Evolutionary conservation across 23 red algal genomes (phyloP).

Genomic region (Agarophyton chilense): DNA sequence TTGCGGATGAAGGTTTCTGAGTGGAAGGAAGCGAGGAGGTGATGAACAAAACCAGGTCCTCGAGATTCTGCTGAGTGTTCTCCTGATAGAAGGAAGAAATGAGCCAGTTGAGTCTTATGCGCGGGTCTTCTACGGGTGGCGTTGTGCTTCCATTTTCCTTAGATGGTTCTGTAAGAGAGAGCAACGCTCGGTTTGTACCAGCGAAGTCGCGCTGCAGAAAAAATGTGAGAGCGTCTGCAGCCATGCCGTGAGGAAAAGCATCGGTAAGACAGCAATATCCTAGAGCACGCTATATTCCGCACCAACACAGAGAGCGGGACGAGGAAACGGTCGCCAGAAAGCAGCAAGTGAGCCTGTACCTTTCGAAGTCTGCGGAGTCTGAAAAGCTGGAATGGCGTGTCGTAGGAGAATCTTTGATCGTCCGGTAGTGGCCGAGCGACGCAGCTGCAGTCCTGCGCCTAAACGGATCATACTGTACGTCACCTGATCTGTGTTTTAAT

Average conservation of each 20-base stretch:
- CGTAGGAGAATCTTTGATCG: no score
- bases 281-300: background rate
- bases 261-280: background rate
- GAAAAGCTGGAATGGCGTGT: no score
- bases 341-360: background rate
- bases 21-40: background rate
- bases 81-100: slow-evolving; percentile 24
- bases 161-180: background rate
- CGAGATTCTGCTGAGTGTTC: slow-evolving; percentile 4
- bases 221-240: slow-evolving; percentile 45
- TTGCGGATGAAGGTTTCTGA: slow-evolving; percentile 16
- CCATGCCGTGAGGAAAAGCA: slow-evolving; percentile 33
- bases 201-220: slow-evolving; percentile 54
- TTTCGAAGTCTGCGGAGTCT: no score
- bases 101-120: slow-evolving; percentile 45
- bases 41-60: slow-evolving; percentile 47
- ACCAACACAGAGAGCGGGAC: background rate
- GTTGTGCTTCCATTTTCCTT: background rate
- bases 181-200: slow-evolving; percentile 5
- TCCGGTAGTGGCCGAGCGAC: no score
- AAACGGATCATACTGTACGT: no score
- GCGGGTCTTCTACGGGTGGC: slow-evolving; percentile 23
- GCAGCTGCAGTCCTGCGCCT: no score
- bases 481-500: no score
- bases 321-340: background rate